phyloP scores from a whole-genome alignment of 345 rosid genomes.

The Crucihimalaya himalaica region DNA sequence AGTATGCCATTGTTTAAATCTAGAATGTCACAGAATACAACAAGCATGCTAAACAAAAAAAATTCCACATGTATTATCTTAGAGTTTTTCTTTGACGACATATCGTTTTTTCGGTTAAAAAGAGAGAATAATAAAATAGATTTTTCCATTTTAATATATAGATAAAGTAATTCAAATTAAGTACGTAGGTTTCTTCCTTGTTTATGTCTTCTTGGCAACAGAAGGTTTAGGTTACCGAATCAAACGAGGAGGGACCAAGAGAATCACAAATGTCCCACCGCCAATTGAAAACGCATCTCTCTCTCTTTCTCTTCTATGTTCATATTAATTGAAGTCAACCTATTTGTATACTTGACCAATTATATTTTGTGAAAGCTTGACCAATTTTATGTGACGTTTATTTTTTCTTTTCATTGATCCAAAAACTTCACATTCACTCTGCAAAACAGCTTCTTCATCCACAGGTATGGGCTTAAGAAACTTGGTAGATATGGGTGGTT shows the following conservation, averaged over 20 bases:
- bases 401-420: not conserved
- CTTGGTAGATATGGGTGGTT: slow-evolving; percentile 10
- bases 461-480: slow-evolving; percentile 13
- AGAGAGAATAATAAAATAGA: not conserved
- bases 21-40: not conserved
- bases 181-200: slow-evolving; percentile 17
- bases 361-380: not conserved
- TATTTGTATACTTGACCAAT: not conserved
- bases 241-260: slow-evolving; percentile 10
- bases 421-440: not conserved
- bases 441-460: not conserved
- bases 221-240: slow-evolving; percentile 33
- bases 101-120: not conserved
- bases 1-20: not conserved
- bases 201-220: slow-evolving; percentile 19
- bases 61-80: slow-evolving; percentile 2
- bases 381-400: not conserved
- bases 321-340: slow-evolving; percentile 7
- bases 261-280: slow-evolving; percentile 20
- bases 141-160: not conserved
- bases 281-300: not conserved
- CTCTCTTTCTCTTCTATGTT: not conserved
- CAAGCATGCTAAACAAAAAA: not conserved
- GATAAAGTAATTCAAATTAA: not conserved
- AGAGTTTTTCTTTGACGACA: not conserved